Evolutionary conservation across 768 basidiomycete species (phyloP), one percentile per base, ranked within the genome.

Genomic region (Mycena sanguinolenta): DNA sequence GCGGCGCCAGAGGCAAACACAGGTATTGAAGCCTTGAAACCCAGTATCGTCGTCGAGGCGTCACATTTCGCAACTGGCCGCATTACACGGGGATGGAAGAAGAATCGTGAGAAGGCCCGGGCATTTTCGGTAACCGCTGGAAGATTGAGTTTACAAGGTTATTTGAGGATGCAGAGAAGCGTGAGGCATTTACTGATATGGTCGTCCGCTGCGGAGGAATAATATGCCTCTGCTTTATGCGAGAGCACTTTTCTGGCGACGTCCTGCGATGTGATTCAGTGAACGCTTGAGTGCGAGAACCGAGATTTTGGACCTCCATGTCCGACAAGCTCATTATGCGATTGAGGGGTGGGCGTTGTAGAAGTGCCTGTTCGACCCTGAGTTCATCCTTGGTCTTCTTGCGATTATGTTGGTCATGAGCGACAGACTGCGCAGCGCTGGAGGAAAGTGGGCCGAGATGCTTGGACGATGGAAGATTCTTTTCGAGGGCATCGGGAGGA

Each of bases 41-140:
- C 90, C 54, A 97, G 89, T 68, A 94, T 90, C 7, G 84, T 89
- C 13, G 92, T 92, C 0, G 92, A 92, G 23, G 91, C 88, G 78
- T 93, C 89, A 69, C 90, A 90, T 57, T 81, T 77, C 4, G 89
- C 87, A 12, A 94, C 87, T 4, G 87, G 80, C 57, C 86, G 89
- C 89, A 95, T 89, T 44, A 98, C 89, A 27, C 96, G 90, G 19
- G 96, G 90, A 63, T 90, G 86, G 80, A 97, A 97, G 84, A 95
- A 97, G 79, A 95, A 92, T 34, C 95, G 89, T 49, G 87, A 84
- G 79, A 94, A 96, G n/a, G 94, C 93, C 49, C 88, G 85, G n/a
- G 86, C 83, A 71, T 96, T 96, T 78, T 95, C 92, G 13, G 76
- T 68, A 75, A 88, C 79, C 14, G 89, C 92, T 93, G 74, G 49